phyloP scores from a whole-genome alignment of 2,329 filamentous ascomycete genomes.

The Aspergillus hortae region DNA sequence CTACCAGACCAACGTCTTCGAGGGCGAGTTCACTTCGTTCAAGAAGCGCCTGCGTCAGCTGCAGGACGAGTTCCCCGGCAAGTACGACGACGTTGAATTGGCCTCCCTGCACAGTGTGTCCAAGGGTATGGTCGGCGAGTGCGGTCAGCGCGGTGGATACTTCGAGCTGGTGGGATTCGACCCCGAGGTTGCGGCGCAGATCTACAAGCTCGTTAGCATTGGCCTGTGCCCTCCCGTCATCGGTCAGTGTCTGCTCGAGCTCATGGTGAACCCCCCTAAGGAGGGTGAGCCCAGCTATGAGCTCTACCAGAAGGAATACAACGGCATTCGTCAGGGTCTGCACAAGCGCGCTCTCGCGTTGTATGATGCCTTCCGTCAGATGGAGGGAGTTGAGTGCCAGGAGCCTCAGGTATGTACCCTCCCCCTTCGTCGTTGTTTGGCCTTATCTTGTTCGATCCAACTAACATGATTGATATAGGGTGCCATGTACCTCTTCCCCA shows the following conservation, averaged over 20 bases:
- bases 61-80: slow-evolving; percentile 68
- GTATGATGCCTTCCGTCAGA: slow-evolving; percentile 83
- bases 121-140: slow-evolving; percentile 99
- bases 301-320: slow-evolving; percentile 82
- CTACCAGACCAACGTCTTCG: slow-evolving; percentile 98
- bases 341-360: slow-evolving; percentile 77
- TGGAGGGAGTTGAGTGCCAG: slow-evolving; percentile 94
- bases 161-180: slow-evolving; percentile 94
- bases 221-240: slow-evolving; percentile 93
- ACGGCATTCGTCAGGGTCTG: slow-evolving; percentile 73
- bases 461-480: slow-evolving; percentile 52
- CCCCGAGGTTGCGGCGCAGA: slow-evolving; percentile 77
- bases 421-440: not conserved
- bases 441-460: not conserved
- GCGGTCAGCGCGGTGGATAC: slow-evolving; percentile 94
- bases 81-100: slow-evolving; percentile 82
- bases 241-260: slow-evolving; percentile 91
- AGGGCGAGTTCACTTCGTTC: slow-evolving; percentile 92
- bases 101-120: slow-evolving; percentile 89
- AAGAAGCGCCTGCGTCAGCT: slow-evolving; percentile 79
- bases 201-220: slow-evolving; percentile 99
- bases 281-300: slow-evolving; percentile 78
- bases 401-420: slow-evolving; percentile 60
- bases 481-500: slow-evolving; percentile 98
- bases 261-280: slow-evolving; percentile 95